A percentile compares a stretch with the other conserved stretches of the same genome.
Conservation (phyloP, 2,329 filamentous ascomycete genomes). For the Paecilomyces formosus region DNA sequence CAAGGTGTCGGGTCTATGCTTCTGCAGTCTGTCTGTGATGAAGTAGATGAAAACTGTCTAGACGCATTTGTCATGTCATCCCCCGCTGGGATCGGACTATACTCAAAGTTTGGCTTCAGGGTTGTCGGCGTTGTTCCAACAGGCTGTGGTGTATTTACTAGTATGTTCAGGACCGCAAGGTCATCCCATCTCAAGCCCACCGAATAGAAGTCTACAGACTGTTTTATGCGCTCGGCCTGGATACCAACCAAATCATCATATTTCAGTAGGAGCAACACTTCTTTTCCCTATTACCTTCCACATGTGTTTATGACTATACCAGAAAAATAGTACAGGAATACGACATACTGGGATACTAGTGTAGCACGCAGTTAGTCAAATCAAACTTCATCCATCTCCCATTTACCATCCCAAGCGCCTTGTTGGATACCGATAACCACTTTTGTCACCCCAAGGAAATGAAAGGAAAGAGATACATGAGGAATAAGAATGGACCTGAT, state of each 20-base stretch:
- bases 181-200: neutral
- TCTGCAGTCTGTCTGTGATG: neutral
- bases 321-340: neutral
- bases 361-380: neutral
- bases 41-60: conserved; percentile 1
- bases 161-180: conserved; percentile 2
- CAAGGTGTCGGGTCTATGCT: conserved; percentile 4
- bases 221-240: too few species aligned
- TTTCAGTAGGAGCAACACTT: too few species aligned
- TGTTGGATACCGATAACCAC: neutral
- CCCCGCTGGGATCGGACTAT: conserved; percentile 2
- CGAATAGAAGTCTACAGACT: neutral
- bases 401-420: neutral
- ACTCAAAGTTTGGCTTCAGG: conserved; percentile 4
- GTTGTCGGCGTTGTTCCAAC: conserved; percentile 1
- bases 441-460: neutral
- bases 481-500: neutral
- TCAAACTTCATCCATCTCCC: neutral
- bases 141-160: conserved; percentile 1
- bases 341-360: neutral
- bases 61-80: conserved; percentile 4
- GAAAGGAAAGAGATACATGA: neutral
- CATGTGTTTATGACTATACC: too few species aligned
- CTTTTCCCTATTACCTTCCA: neutral
- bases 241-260: too few species aligned